A percentile compares a stretch with the other conserved stretches of the same genome.
phyloP scores from a whole-genome alignment of 306 rosid species.

The Castanea crenata region DNA sequence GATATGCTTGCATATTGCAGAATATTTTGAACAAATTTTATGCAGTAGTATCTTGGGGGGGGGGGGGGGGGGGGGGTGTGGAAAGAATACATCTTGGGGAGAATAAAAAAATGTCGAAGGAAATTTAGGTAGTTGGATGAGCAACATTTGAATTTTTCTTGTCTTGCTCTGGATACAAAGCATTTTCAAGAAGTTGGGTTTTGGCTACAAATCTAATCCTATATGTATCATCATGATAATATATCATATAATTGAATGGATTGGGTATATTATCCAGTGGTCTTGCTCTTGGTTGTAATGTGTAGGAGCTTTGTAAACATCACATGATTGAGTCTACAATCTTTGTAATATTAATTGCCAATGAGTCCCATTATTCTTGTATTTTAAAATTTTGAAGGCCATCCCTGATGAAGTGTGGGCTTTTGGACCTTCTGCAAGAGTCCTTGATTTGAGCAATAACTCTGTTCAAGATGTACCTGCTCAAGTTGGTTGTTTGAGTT shows the following conservation, averaged over 20 bases:
- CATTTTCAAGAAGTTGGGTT: background rate
- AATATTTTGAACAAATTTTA: background rate
- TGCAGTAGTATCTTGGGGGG: background rate
- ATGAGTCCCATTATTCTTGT: background rate
- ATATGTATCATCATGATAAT: background rate
- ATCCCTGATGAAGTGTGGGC: slow-evolving; percentile 85
- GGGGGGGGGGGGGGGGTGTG: too few relatives aligned
- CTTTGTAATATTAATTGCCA: background rate
- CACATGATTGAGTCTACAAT: background rate
- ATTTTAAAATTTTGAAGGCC: slow-evolving; percentile 45
- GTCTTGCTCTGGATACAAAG: background rate
- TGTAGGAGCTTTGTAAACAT: background rate
- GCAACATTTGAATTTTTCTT: background rate
- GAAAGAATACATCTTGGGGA: background rate
- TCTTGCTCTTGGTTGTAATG: background rate
- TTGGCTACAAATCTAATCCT: background rate
- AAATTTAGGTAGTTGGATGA: background rate
- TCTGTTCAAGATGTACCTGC: slow-evolving; percentile 51
- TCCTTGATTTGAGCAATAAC: slow-evolving; percentile 68
- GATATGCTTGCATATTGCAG: background rate
- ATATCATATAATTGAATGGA: background rate
- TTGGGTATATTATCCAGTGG: background rate
- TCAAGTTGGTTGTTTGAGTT: slow-evolving; percentile 43
- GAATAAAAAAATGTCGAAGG: background rate
- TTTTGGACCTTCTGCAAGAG: slow-evolving; percentile 60